These are phyloP conservation scores for Metarhizium anisopliae DNA, from an alignment of 2,329 filamentous ascomycete species.

Conservation along the genomic window DNA sequence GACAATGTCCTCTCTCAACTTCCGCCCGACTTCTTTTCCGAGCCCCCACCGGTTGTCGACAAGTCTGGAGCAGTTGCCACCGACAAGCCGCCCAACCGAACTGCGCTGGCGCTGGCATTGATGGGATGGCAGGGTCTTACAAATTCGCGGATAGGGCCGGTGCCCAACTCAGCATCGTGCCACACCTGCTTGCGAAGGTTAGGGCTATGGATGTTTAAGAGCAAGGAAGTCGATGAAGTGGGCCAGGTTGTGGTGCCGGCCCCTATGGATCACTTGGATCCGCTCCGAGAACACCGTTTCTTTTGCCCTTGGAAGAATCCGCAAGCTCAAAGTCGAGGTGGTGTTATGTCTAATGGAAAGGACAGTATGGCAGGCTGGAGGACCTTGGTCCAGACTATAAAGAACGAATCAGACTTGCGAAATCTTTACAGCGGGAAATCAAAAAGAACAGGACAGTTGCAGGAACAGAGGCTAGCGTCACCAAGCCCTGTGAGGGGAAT, in stretches of 20 bases:
- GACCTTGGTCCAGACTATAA: conserved; percentile 42
- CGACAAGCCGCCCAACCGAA: conserved; percentile 37
- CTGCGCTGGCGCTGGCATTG: conserved; percentile 60
- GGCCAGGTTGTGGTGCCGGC: conserved; percentile 47
- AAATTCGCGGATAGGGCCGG: conserved; percentile 44
- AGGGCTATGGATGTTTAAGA: conserved; percentile 89
- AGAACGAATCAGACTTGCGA: conserved; percentile 49
- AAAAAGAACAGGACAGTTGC: conserved; percentile 13
- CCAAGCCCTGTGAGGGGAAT: neutral
- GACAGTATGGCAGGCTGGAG: conserved; percentile 44
- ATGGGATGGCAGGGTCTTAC: conserved; percentile 67
- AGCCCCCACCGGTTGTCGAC: conserved; percentile 23
- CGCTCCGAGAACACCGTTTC: conserved; percentile 64
- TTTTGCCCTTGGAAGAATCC: conserved; percentile 76
- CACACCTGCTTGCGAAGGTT: conserved; percentile 79
- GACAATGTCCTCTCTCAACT: conserved; percentile 41
- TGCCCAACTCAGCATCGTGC: conserved; percentile 70
- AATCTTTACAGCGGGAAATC: conserved; percentile 23
- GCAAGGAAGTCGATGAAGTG: conserved; percentile 53
- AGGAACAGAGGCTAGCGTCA: neutral
- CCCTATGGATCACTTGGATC: conserved; percentile 59
- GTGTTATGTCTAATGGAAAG: conserved; percentile 23
- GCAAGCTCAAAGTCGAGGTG: conserved; percentile 42
- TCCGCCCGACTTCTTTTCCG: conserved; percentile 45
- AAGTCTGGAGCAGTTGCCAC: conserved; percentile 16